Percentiles rank a stretch among this genome's conserved stretches.
These are phyloP conservation scores for Triticum dicoccoides DNA, from an alignment of 176 grass and related monocot genomes.

Conservation along the genomic window DNA sequence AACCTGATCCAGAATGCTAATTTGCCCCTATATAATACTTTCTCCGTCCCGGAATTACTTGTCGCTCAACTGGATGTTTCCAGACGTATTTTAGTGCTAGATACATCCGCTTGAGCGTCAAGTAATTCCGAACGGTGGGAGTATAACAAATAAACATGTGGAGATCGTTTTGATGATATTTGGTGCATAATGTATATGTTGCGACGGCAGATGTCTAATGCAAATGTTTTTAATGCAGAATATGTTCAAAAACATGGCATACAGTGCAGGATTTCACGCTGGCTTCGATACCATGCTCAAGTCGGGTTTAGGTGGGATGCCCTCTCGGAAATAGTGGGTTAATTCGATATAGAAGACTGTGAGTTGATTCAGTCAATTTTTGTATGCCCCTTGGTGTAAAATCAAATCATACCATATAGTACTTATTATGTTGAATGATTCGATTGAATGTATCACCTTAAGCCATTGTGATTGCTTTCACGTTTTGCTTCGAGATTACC, in stretches of 20 bases:
- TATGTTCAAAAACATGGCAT: slow-evolving; percentile 57
- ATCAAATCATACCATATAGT: background rate
- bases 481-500: background rate
- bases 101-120: no score
- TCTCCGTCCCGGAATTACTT: no score
- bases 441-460: background rate
- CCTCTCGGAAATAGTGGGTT: slow-evolving; percentile 33
- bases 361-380: slow-evolving; percentile 1
- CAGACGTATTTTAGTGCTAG: no score
- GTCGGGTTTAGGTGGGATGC: slow-evolving; percentile 20
- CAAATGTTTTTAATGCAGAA: slow-evolving; percentile 51
- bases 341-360: background rate
- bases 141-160: background rate
- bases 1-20: background rate
- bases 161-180: background rate
- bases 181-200: background rate
- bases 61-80: no score
- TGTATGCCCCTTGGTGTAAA: background rate
- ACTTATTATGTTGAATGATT: background rate
- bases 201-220: background rate
- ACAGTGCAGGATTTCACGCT: slow-evolving; percentile 56
- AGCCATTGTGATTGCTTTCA: background rate
- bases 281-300: slow-evolving; percentile 52
- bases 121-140: no score
- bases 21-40: background rate